phyloP scores from a whole-genome alignment of 2,329 filamentous ascomycete genomes.

The Aphanoascus verrucosus region DNA sequence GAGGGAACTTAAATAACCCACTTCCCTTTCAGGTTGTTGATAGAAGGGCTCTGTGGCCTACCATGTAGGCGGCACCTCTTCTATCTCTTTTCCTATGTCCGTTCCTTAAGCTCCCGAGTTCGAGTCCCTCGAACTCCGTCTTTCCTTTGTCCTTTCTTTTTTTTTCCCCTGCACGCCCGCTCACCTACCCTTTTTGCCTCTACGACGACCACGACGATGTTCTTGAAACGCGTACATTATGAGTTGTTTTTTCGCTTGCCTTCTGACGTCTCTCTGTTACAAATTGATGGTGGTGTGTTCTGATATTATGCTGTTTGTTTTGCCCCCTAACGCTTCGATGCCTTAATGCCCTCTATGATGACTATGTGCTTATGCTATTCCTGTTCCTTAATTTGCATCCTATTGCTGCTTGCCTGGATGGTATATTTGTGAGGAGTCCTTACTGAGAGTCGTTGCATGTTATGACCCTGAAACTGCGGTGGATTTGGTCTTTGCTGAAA shows the following conservation, averaged over 20 bases:
- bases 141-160: not conserved
- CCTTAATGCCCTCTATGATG: not conserved
- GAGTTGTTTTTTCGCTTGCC: not conserved
- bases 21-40: not conserved
- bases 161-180: not conserved
- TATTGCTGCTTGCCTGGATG: not conserved
- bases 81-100: not conserved
- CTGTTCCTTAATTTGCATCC: not conserved
- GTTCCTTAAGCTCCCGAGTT: not conserved
- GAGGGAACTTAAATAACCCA: not conserved
- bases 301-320: not conserved
- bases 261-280: not conserved
- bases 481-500: too few relatives aligned
- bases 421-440: not conserved
- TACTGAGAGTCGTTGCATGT: too few relatives aligned
- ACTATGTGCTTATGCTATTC: not conserved
- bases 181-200: not conserved
- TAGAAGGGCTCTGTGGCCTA: not conserved
- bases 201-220: too few relatives aligned
- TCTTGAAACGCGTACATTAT: too few relatives aligned
- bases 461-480: too few relatives aligned
- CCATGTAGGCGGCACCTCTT: not conserved
- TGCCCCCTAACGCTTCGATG: not conserved
- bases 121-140: not conserved
- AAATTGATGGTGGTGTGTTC: not conserved